Conservation (phyloP, 1,139 yeast species). For the Candida tropicalis region DNA sequence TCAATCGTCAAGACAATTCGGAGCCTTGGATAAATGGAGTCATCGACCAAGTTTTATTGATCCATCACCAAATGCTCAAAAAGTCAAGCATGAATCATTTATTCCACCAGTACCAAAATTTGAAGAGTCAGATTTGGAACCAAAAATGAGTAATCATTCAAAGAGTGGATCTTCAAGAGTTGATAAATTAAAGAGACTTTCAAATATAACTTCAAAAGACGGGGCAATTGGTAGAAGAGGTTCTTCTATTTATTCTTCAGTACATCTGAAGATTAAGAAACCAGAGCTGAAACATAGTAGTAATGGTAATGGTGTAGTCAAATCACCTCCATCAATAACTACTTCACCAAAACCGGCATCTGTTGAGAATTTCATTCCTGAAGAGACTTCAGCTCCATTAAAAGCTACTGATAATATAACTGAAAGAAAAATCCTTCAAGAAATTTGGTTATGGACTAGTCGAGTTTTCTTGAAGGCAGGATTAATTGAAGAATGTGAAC, state of each 20-base stretch:
- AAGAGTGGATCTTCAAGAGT: conserved; percentile 11
- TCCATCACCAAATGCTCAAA: conserved; percentile 21
- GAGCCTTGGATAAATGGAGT: conserved; percentile 35
- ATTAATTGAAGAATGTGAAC: conserved; percentile 62
- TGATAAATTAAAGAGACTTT: conserved; percentile 17
- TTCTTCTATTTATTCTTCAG: conserved; percentile 3
- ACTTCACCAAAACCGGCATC: conserved; percentile 6
- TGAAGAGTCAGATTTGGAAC: neutral
- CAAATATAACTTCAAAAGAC: conserved; percentile 14
- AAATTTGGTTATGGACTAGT: conserved; percentile 77
- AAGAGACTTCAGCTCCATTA: conserved; percentile 1
- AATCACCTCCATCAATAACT: neutral
- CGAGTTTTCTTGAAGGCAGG: conserved; percentile 63
- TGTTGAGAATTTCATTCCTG: neutral
- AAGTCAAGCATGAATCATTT: conserved; percentile 3
- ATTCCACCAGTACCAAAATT: conserved; percentile 4
- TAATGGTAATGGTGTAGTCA: conserved; percentile 1
- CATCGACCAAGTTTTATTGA: conserved; percentile 52
- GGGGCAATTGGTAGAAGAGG: conserved; percentile 10
- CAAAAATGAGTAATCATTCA: neutral
- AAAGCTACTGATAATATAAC: conserved; percentile 12
- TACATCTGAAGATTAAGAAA: conserved; percentile 8
- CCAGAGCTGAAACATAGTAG: conserved; percentile 6
- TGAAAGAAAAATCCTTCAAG: conserved; percentile 50
- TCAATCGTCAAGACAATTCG: conserved; percentile 17